Conservation (phyloP, 1,284 basidiomycete genomes). For the Tremellales sp. region DNA sequence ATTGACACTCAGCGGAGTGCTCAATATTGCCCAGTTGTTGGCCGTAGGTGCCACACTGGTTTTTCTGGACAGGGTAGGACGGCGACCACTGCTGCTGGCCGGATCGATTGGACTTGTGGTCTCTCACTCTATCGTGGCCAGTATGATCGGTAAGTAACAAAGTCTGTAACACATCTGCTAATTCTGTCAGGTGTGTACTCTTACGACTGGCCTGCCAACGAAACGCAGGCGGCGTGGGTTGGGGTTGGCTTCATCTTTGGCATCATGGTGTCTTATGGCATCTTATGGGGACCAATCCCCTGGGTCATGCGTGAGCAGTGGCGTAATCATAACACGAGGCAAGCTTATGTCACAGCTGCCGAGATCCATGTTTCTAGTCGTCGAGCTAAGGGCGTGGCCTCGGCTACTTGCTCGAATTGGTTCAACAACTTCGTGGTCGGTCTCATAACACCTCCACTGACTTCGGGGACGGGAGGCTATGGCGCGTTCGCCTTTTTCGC, state of each 20-base stretch:
- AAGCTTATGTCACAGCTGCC: constrained; percentile 33
- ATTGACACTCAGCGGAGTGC: constrained; percentile 35
- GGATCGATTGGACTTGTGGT: constrained; percentile 14
- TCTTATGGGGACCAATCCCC: no score
- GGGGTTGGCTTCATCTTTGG: constrained; percentile 27
- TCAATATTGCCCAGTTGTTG: constrained; percentile 40
- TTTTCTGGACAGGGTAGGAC: constrained; percentile 45
- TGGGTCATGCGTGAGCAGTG: no score
- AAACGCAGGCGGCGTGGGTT: constrained; percentile 17
- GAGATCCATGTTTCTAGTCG: constrained; percentile 27
- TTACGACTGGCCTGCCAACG: constrained; percentile 5
- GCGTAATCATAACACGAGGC: no score
- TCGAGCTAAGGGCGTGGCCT: constrained; percentile 38
- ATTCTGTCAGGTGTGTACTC: no score
- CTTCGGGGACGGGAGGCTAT: constrained; percentile 14
- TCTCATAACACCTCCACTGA: constrained; percentile 27
- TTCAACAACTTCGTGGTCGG: constrained; percentile 23
- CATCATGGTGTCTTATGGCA: constrained; percentile 20
- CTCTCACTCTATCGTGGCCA: constrained; percentile 25
- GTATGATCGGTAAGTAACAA: constrained; percentile 23
- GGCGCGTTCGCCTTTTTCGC: constrained; percentile 34
- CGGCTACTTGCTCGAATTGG: constrained; percentile 34
- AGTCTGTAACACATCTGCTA: no score
- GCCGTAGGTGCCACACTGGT: constrained; percentile 36
- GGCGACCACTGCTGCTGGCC: constrained; percentile 34